phyloP scores from a whole-genome alignment of 164 flowering plant species.

The Umbellularia californica region DNA sequence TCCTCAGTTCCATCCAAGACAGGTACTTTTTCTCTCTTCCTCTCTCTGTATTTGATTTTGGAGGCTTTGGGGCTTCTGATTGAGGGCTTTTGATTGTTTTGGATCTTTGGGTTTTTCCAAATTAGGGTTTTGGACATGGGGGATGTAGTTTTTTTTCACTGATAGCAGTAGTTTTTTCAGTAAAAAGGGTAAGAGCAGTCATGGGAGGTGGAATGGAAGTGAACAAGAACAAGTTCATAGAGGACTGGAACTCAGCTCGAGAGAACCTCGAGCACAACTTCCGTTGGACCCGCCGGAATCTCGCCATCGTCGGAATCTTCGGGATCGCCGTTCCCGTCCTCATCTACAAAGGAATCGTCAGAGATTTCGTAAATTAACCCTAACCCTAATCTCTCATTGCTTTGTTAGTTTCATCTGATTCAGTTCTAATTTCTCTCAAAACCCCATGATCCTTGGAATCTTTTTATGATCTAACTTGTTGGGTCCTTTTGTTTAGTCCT shows the following conservation, averaged over 20 bases:
- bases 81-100: no score
- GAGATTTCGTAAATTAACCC: slow-evolving; percentile 51
- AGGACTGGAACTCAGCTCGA: slow-evolving; percentile 69
- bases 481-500: no score
- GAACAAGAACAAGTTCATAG: slow-evolving; percentile 72
- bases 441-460: no score
- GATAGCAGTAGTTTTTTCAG: no score
- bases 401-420: background rate
- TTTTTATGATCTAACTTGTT: no score
- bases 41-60: no score
- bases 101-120: no score
- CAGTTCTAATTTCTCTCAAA: background rate
- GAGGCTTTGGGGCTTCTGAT: no score
- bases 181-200: slow-evolving; percentile 2
- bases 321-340: slow-evolving; percentile 80
- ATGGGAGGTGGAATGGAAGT: slow-evolving; percentile 93
- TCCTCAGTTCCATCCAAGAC: no score
- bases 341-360: slow-evolving; percentile 83
- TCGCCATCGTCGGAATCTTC: slow-evolving; percentile 71
- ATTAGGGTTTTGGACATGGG: no score
- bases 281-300: slow-evolving; percentile 84
- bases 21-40: no score
- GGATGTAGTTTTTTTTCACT: no score
- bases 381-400: background rate
- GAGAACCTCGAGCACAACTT: slow-evolving; percentile 82